These are phyloP conservation scores for Corylus heterophylla DNA, from an alignment of 306 rosid species.

Conservation along the genomic window DNA sequence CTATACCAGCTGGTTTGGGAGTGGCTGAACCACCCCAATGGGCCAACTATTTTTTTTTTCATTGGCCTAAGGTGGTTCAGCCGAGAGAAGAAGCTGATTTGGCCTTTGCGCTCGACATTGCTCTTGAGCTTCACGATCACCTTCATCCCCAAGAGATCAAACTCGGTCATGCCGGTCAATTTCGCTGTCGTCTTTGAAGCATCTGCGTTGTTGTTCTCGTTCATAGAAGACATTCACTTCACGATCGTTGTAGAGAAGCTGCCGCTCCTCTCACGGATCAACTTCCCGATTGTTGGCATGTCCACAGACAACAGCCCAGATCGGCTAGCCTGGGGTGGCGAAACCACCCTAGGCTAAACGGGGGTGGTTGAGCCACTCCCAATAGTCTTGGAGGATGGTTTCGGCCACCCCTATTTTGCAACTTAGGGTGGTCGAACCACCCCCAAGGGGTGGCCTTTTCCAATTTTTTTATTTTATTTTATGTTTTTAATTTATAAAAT, in stretches of 20 bases:
- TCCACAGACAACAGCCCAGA: conserved; percentile 13
- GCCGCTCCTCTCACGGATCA: conserved; percentile 61
- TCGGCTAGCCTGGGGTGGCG: too few species aligned
- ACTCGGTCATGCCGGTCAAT: conserved; percentile 48
- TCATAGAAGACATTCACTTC: conserved; percentile 57
- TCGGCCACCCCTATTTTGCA: too few species aligned
- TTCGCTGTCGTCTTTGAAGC: neutral
- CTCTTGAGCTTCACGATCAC: conserved; percentile 56
- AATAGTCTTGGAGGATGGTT: too few species aligned
- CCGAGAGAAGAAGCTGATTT: conserved; percentile 82
- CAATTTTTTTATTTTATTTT: too few species aligned
- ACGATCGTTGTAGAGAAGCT: conserved; percentile 53
- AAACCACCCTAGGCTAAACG: too few species aligned
- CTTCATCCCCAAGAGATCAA: conserved; percentile 60
- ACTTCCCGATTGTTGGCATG: conserved; percentile 67
- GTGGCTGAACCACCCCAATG: too few species aligned
- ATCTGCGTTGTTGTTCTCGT: conserved; percentile 23
- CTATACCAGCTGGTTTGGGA: too few species aligned
- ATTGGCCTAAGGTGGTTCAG: conserved; percentile 25
- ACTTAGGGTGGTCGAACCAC: too few species aligned
- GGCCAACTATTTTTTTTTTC: too few species aligned
- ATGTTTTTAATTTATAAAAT: too few species aligned
- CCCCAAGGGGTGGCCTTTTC: too few species aligned
- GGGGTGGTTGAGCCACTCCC: too few species aligned
- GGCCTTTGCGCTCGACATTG: conserved; percentile 46